Evolutionary conservation across 805 yeast genomes (phyloP).

Genomic region (Myxozyma nipponensis): DNA sequence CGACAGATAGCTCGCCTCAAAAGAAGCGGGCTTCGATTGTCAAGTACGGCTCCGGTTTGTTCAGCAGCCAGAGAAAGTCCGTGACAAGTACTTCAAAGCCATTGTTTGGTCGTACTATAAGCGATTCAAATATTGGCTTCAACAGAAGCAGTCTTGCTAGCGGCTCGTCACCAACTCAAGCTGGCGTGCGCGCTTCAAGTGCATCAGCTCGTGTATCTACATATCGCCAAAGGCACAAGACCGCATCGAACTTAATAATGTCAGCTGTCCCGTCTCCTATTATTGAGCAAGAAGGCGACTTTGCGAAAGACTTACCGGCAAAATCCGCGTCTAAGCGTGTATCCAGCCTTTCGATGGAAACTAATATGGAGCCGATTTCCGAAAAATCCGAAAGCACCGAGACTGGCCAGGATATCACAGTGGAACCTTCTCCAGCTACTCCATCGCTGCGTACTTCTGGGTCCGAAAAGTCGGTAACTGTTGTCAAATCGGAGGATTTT

Average conservation of each 20-base stretch:
- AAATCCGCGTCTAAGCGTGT: not conserved
- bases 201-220: not conserved
- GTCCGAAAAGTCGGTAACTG: not conserved
- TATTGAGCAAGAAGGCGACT: not conserved
- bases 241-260: not conserved
- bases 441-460: not conserved
- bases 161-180: not conserved
- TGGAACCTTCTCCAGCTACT: not conserved
- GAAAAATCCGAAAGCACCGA: not conserved
- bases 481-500: not conserved
- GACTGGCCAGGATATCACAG: not conserved
- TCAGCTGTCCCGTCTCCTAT: not conserved
- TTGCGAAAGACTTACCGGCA: not conserved
- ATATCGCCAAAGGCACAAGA: not conserved
- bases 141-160: not conserved
- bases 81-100: not conserved
- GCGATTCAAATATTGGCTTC: not conserved
- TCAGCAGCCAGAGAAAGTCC: not conserved
- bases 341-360: not conserved
- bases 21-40: conserved; percentile 21
- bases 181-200: not conserved
- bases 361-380: not conserved
- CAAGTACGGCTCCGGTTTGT: conserved; percentile 3
- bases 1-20: conserved; percentile 16
- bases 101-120: not conserved